Base-by-base conservation (phyloP, 768 basidiomycete genomes). In the Podaxis rugospora region DNA sequence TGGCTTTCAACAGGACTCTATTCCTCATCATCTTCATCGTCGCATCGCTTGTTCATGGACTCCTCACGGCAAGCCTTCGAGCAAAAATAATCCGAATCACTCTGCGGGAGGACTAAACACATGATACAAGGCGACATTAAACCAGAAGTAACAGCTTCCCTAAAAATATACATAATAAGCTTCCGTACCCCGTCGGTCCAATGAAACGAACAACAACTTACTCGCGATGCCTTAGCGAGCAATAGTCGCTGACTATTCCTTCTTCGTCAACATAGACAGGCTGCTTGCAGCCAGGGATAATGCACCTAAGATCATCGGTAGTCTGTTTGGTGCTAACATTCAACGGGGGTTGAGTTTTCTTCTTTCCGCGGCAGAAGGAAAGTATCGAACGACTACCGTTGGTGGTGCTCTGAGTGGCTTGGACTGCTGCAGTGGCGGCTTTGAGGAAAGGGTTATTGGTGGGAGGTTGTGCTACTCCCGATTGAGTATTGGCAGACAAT, bases 161-260 rank as follows among this genome's bases (percentile, higher is more conserved):
- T 88, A 56, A 37, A 61, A 47, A 27, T 7, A 62, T n/a, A 32
- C 40, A 25, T 18, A 53, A 42, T 42, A 11, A 37, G 46, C 51
- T 57, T 44, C 32, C 35, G 28, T 21, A 62, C 21, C 37, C 51
- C 28, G 46, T 42, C 50, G 40, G 32, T 18, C 3, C 6, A 39
- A 63, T 53, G 52, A 18, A 55, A 37, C 5, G 36, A 16, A 59
- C 36, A 23, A 57, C 21, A 16, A 79, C 86, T 67, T 65, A 88
- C 87, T 88, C 85, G 64, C 85, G 76, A 70, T 87, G 86, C 57
- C 79, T 77, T 71, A 72, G 71, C 4, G 85, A 87, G 65, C 87
- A 88, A 66, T 84, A 88, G 50, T 79, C 78, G 61, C 82, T 82
- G 51, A 75, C 72, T 59, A 74, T 64, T 16, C 85, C 85, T 66